Base-by-base conservation (phyloP, 331 rosid genomes). In the Acacia concinna region DNA sequence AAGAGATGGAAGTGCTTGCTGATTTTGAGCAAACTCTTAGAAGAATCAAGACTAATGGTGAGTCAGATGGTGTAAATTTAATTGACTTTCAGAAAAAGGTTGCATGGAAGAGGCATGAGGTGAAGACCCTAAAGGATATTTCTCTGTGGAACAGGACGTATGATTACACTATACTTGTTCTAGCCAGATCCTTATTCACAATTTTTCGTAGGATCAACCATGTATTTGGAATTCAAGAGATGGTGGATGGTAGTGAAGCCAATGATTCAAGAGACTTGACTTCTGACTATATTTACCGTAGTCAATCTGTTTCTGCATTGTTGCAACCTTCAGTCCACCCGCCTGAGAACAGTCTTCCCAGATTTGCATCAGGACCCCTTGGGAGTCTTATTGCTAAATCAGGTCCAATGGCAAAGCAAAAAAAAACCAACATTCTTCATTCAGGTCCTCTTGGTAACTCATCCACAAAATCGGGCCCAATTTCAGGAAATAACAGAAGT, bases 361-460 rank as follows among this genome's bases (percentile, higher is more conserved):
- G 89, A 88, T 96, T 93, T 85, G 89, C 99, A 25, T 93, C 98
- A 0, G 99, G 99, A 69, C 98, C 99, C 77, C 90, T 91, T 37
- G 91, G 91, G 63, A 85, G 78, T 71, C 75, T 83, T 81, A 35
- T 81, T 21, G 81, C 86, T 68, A 83, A 82, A 63, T 80, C 93
- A 23, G 86, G 86, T 63, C 81, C 85, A 69, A 81, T 74, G 62
- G 83, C 65, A 3, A 83, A 79, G 75, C 52, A 78, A 68, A 80
- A 67, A 30, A 88, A 86, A 85, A 46, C 85, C 69, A 84, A 76
- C 82, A 81, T 74, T 85, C 74, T 88, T 85, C 84, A 81, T 77
- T 91, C 94, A 0, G 93, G 97, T 67, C 93, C 97, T 65, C 83
- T 92, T 34, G 86, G 82, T 69, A 88, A 87, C 76, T 86, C 97